These are phyloP conservation scores for Monascus ruber DNA, from an alignment of 2,329 filamentous ascomycete genomes.

Conservation along the genomic window DNA sequence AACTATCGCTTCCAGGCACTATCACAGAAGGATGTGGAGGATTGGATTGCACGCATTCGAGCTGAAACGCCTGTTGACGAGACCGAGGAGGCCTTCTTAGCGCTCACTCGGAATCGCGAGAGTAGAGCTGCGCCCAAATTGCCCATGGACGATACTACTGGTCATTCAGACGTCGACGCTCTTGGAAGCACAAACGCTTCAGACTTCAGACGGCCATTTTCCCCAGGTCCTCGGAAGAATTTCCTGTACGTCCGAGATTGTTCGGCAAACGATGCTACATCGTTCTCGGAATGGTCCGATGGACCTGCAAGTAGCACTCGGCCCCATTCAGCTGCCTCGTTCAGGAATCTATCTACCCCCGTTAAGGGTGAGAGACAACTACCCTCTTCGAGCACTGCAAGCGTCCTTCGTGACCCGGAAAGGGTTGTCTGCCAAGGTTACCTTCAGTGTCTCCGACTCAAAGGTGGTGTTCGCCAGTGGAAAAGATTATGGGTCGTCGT, in stretches of 20 bases:
- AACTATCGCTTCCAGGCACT: conserved; percentile 83
- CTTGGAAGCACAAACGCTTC: conserved; percentile 22
- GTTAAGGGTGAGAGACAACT: conserved; percentile 20
- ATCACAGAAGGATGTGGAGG: conserved; percentile 61
- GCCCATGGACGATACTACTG: conserved; percentile 28
- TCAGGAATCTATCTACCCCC: conserved; percentile 17
- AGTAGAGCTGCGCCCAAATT: conserved; percentile 14
- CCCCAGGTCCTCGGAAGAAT: conserved; percentile 15
- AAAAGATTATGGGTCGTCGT: conserved; percentile 90
- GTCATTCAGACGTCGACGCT: conserved; percentile 31
- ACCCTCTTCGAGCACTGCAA: conserved; percentile 32
- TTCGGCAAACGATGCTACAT: conserved; percentile 57
- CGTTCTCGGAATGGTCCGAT: conserved; percentile 81
- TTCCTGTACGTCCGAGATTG: conserved; percentile 40
- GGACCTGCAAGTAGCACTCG: conserved; percentile 17
- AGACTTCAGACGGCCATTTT: conserved; percentile 19
- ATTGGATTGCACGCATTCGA: conserved; percentile 78
- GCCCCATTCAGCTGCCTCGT: conserved; percentile 18
- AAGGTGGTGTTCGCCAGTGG: conserved; percentile 75
- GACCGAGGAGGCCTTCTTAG: conserved; percentile 72
- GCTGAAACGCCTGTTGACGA: conserved; percentile 73
- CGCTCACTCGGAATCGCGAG: conserved; percentile 14
- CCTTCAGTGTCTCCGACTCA: conserved; percentile 72
- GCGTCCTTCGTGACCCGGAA: conserved; percentile 57
- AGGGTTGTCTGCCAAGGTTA: conserved; percentile 91